These are phyloP conservation scores for Chloropicon primus DNA, from an alignment of 139 green algal species.

Conservation along the genomic window DNA sequence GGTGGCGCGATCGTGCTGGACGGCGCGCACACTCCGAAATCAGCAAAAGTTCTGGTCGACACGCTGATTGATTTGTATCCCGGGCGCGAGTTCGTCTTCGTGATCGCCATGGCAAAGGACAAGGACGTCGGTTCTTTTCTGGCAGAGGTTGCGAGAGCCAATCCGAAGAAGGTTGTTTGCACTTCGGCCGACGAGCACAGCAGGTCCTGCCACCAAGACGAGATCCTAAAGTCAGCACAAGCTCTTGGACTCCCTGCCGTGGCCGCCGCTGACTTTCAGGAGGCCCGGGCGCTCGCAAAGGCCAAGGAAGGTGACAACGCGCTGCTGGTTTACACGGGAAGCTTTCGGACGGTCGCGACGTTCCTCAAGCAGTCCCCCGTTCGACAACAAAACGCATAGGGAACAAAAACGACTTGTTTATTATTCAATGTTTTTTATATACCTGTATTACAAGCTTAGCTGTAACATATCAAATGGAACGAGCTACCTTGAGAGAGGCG, in stretches of 20 bases:
- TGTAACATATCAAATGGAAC: too few relatives aligned
- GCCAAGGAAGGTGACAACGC: neutral
- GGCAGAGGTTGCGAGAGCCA: neutral
- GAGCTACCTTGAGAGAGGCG: too few relatives aligned
- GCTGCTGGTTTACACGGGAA: neutral
- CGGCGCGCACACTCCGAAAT: slow-evolving; percentile 57
- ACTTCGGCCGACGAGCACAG: neutral
- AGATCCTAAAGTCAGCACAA: neutral
- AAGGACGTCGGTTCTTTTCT: slow-evolving; percentile 46
- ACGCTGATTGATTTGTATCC: slow-evolving; percentile 37
- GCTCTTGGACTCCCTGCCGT: neutral
- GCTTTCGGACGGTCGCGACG: neutral
- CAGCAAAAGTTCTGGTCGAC: slow-evolving; percentile 34
- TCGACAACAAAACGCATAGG: neutral
- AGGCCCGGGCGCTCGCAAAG: neutral
- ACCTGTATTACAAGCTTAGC: too few relatives aligned
- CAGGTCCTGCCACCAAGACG: neutral
- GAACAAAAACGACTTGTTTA: neutral
- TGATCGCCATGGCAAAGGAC: slow-evolving; percentile 67
- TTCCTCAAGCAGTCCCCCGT: too few relatives aligned
- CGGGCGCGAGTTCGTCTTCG: slow-evolving; percentile 24
- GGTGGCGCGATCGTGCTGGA: slow-evolving; percentile 44
- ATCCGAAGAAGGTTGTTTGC: neutral
- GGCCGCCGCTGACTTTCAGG: neutral
- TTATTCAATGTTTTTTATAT: too few relatives aligned